Percentiles rank a stretch among this genome's conserved stretches.
Conservation (phyloP, 768 basidiomycete genomes). For the Pisolithus orientalis region DNA sequence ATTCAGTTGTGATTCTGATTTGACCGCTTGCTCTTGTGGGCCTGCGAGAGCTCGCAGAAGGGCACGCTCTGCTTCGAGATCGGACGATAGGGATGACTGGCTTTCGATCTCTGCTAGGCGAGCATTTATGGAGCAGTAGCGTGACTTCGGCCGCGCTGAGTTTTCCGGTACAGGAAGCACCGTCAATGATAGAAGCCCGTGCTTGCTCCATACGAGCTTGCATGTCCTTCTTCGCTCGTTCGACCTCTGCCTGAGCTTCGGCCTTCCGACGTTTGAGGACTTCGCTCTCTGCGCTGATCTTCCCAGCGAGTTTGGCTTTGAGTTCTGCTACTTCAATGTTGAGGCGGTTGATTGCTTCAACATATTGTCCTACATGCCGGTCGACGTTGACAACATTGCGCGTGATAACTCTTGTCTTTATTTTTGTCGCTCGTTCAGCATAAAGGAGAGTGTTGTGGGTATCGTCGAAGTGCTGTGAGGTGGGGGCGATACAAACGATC, state of each 20-base stretch:
- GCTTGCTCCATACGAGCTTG: constrained; percentile 66
- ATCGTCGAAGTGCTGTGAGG: constrained; percentile 94
- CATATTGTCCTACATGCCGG: constrained; percentile 91
- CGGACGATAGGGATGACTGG: constrained; percentile 40
- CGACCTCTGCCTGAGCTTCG: constrained; percentile 71
- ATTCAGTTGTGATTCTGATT: constrained; percentile 51
- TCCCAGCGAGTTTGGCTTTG: constrained; percentile 78
- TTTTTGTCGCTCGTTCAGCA: constrained; percentile 96
- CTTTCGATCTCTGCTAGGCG: constrained; percentile 55
- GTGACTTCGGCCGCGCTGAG: constrained; percentile 65
- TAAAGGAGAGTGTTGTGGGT: constrained; percentile 98
- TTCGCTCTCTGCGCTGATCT: constrained; percentile 56
- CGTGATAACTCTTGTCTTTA: constrained; percentile 95
- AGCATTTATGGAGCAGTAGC: constrained; percentile 52
- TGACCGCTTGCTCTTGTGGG: constrained; percentile 65
- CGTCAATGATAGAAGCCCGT: constrained; percentile 64
- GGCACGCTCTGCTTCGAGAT: constrained; percentile 67
- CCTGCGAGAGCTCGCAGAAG: constrained; percentile 60
- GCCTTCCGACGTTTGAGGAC: constrained; percentile 57
- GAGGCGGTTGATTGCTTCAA: constrained; percentile 88
- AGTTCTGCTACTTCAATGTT: constrained; percentile 79
- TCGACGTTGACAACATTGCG: constrained; percentile 94
- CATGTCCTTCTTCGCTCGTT: constrained; percentile 68
- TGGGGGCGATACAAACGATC: constrained; percentile 97
- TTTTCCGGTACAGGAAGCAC: constrained; percentile 67